Evolutionary conservation across 495 filamentous ascomycete species (phyloP).

Genomic region (Astrothelium subdiscretum): DNA sequence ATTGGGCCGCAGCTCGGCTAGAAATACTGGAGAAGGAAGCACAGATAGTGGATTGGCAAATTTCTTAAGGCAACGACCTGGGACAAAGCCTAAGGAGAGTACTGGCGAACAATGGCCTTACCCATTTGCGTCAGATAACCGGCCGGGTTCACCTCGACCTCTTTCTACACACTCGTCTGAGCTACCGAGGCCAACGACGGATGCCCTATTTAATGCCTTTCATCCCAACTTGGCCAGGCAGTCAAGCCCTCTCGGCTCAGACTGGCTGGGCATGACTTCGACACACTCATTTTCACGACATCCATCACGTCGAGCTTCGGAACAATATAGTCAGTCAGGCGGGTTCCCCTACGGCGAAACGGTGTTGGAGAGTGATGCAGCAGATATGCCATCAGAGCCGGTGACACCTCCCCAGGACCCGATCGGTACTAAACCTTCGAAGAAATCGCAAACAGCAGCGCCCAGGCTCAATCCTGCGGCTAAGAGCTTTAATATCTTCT

Average conservation of each 20-base stretch:
- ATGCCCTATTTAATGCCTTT: neutral
- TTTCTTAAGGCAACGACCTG: neutral
- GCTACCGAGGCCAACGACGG: slow-evolving; percentile 20
- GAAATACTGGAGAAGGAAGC: neutral
- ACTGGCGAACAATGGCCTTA: slow-evolving; percentile 17
- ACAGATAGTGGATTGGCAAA: neutral
- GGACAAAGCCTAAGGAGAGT: neutral
- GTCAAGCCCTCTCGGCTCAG: slow-evolving; percentile 8
- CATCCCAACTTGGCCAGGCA: slow-evolving; percentile 10
- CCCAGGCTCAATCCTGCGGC: slow-evolving; percentile 28
- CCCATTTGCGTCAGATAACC: slow-evolving; percentile 10
- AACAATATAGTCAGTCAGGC: slow-evolving; percentile 25
- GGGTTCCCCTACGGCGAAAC: slow-evolving; percentile 21
- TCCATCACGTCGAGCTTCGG: slow-evolving; percentile 27
- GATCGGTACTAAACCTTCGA: slow-evolving; percentile 27
- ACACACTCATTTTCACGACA: slow-evolving; percentile 20
- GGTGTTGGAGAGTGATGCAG: slow-evolving; percentile 20
- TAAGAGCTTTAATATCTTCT: slow-evolving; percentile 28
- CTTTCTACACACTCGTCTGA: slow-evolving; percentile 26
- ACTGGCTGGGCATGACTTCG: slow-evolving; percentile 8
- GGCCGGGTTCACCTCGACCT: slow-evolving; percentile 26
- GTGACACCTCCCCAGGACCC: slow-evolving; percentile 24
- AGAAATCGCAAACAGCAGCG: slow-evolving; percentile 1
- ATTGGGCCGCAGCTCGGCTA: neutral
- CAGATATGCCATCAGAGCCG: slow-evolving; percentile 21